Base-by-base conservation (phyloP, 164 flowering plant genomes). In the Piper betle region DNA sequence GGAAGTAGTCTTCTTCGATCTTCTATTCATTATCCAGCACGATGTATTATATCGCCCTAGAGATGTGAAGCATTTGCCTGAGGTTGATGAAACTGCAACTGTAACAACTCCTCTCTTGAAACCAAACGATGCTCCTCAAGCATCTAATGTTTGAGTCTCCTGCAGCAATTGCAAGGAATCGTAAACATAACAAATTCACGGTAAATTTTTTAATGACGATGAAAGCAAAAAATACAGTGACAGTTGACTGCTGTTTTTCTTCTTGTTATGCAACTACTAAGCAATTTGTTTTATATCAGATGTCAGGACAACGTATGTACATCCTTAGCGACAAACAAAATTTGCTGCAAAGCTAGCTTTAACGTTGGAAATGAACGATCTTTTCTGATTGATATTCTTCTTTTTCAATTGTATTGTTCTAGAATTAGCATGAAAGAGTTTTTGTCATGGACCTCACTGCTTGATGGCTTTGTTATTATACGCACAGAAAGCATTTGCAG, bases 11-110 rank as follows among this genome's bases (percentile, higher is more conserved):
- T 74, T 79, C 78, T 93, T 87, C 57, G 97, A 84, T 69, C 69
- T 87, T 64, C 40, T 93, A 8, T 93, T 93, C 85, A 90, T 90
- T 57, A 59, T 73, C 57, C 98, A 93, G 71, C 98, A 87, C 71
- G 90, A 78, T 67, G 71, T 93, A 58, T 71, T 90, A 4, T 90
- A 90, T 73, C 96, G 74, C 38, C 59, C 74, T 58, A 71, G 73
- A 71, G 77, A 74, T 17, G 61, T 43, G 52, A 57, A 56, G 17
- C 57, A 58, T 33, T 6, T 6, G 15, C 50, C 11, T 12, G 15
- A 46, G 12, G 50, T 46, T 46, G 58, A 55, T 3, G 58, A 55
- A 33, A 55, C 39, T 33, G 33, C 58, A 33, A 19, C 58, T 8
- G 39, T 55, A 3, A 55, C 38, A 55, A 33, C 58, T 4, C 58